These are phyloP conservation scores for Vitis hybrid DNA, from an alignment of 177 flowering plant genomes.

Conservation along the genomic window DNA sequence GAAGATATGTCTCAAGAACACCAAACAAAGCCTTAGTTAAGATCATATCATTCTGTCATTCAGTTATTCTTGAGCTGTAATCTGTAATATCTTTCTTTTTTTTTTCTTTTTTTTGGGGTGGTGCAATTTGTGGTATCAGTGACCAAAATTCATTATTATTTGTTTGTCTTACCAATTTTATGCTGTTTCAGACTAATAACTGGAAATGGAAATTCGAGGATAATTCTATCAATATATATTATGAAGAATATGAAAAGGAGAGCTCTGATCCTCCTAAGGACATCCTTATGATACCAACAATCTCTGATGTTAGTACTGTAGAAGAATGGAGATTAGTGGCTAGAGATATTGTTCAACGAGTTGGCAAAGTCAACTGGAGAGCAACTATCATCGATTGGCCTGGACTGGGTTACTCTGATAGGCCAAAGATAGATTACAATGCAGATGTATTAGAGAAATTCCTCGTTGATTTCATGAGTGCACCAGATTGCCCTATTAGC, in stretches of 20 bases:
- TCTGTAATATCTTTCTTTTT: background rate
- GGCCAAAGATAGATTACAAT: slow-evolving; percentile 80
- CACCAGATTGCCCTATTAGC: slow-evolving; percentile 62
- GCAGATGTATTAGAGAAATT: slow-evolving; percentile 92
- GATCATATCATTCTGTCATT: too few relatives aligned
- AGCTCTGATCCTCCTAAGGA: slow-evolving; percentile 42
- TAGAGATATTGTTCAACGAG: slow-evolving; percentile 53
- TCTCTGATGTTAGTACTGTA: slow-evolving; percentile 98
- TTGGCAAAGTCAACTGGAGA: slow-evolving; percentile 51
- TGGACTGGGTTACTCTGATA: slow-evolving; percentile 84
- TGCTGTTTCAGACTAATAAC: slow-evolving; percentile 44
- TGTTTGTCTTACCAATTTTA: background rate
- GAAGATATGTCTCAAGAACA: too few relatives aligned
- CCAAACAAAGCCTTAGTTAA: too few relatives aligned
- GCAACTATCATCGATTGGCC: slow-evolving; percentile 96
- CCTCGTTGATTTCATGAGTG: slow-evolving; percentile 68
- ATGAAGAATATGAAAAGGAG: slow-evolving; percentile 65
- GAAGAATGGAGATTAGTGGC: slow-evolving; percentile 95
- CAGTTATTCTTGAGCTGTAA: too few relatives aligned
- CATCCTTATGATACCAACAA: slow-evolving; percentile 85
- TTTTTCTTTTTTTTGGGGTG: background rate
- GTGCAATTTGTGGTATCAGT: background rate
- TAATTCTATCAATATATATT: slow-evolving; percentile 61
- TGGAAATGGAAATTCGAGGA: slow-evolving; percentile 89
- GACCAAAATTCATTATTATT: background rate